phyloP scores from a whole-genome alignment of 176 grass and related monocot genomes.

The Urochloa ruziziensis region DNA sequence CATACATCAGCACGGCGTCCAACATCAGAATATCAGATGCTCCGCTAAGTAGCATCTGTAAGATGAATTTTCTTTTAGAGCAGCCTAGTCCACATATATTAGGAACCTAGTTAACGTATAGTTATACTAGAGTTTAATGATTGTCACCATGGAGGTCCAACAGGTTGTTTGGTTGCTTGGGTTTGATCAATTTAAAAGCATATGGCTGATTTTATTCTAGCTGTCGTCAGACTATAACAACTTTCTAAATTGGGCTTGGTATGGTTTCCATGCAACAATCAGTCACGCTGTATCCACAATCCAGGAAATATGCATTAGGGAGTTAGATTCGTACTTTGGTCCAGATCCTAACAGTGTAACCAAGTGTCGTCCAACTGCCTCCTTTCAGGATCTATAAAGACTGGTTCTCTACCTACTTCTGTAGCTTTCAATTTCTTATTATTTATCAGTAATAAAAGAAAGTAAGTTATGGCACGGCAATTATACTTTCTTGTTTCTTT shows the following conservation, averaged over 20 bases:
- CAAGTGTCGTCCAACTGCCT: background rate
- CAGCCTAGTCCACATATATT: background rate
- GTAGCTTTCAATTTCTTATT: background rate
- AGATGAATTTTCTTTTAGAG: background rate
- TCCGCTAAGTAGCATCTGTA: background rate
- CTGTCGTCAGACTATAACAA: background rate
- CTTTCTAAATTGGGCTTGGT: background rate
- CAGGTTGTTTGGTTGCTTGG: background rate
- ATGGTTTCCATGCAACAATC: background rate
- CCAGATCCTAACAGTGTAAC: background rate
- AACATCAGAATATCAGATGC: background rate
- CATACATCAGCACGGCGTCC: background rate
- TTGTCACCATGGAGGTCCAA: background rate
- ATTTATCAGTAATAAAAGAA: background rate
- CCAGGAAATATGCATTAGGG: background rate
- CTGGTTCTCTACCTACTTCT: background rate
- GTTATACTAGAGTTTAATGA: background rate
- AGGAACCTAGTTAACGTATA: background rate
- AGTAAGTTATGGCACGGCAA: background rate
- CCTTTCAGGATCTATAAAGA: background rate
- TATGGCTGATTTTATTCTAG: background rate
- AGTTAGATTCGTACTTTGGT: background rate
- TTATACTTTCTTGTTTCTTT: background rate
- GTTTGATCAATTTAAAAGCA: background rate
- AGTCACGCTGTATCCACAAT: background rate